phyloP scores from a whole-genome alignment of 352 stramenopile genomes.

The Pythium rhizo-oryzae region DNA sequence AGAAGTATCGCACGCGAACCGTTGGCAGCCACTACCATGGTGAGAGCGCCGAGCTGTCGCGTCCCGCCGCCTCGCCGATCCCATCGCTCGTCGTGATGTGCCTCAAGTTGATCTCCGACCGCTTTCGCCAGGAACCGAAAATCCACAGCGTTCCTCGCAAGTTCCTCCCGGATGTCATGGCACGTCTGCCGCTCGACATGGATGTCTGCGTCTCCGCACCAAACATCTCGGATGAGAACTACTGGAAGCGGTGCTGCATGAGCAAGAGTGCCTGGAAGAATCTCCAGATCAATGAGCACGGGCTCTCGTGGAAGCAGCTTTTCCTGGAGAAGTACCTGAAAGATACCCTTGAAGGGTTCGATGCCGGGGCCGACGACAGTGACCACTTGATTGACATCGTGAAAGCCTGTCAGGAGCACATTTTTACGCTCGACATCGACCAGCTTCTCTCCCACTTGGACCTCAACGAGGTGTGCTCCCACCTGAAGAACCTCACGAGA shows the following conservation, averaged over 20 bases:
- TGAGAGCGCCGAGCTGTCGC: constrained; percentile 27
- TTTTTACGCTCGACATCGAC: constrained; percentile 89
- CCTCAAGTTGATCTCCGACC: constrained; percentile 77
- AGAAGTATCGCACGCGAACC: constrained; percentile 75
- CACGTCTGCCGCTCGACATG: constrained; percentile 77
- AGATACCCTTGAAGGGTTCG: constrained; percentile 80
- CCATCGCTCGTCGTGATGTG: constrained; percentile 73
- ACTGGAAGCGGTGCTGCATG: constrained; percentile 93
- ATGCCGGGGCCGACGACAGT: constrained; percentile 47
- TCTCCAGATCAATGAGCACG: constrained; percentile 89
- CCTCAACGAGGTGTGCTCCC: constrained; percentile 80
- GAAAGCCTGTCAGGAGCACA: constrained; percentile 81
- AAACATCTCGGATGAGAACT: constrained; percentile 93
- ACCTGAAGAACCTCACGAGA: constrained; percentile 89
- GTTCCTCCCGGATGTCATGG: constrained; percentile 85
- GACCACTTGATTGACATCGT: constrained; percentile 74
- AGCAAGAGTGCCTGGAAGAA: constrained; percentile 88
- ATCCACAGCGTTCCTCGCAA: constrained; percentile 74
- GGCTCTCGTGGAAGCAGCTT: constrained; percentile 94
- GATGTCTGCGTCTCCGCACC: constrained; percentile 78
- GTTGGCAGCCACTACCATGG: constrained; percentile 42
- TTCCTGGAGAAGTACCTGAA: constrained; percentile 85
- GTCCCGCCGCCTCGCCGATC: constrained; percentile 29
- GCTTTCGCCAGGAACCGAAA: constrained; percentile 70
- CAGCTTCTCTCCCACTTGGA: constrained; percentile 92